Base-by-base conservation (phyloP, 257 asterid species). In the Solanum medicagineum region DNA sequence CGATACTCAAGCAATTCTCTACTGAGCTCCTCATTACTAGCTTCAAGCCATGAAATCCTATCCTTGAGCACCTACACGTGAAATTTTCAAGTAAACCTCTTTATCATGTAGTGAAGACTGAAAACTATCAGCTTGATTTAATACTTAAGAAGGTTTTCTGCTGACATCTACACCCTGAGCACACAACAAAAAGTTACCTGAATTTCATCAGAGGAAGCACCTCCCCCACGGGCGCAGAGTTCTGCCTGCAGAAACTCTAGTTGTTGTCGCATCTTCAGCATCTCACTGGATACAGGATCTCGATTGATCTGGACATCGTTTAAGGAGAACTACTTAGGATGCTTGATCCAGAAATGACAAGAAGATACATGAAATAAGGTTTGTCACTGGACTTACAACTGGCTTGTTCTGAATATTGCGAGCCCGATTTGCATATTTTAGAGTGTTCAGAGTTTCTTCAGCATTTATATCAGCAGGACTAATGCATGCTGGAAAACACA, bases 391-490 rank as follows among this genome's bases (percentile, higher is more conserved):
- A 90, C 98, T 93, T 91, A 97, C 99, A 85, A 95, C 93, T 83
- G 99, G 99, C 90, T 97, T 97, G 91, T 97, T 97, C 92, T 92
- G 99, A 88, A 97, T 97, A 91, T 97, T 97, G 81, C 99, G 95
- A 86, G 99, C 99, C 65, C 99, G 99, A 86, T 97, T 97, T 55
- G 99, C 99, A 88, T 97, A 97, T 86, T 97, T 97, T 77, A 97
- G 92, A 32, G 99, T 97, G 91, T 97, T 97, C 5, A 97, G 97
- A 81, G 99, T 97, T 93, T 97, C 99, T 86, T 97, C 99, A 8
- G 99, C 99, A 87, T 97, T 97, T 91, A 97, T 97, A 87, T 97
- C 99, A 51, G 99, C 99, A 75, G 99, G 99, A 89, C 99, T 97
- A 69, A 97, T 93, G 92, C 99, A 97, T 9, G 99, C 99, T 97